Evolutionary conservation across 139 green algal genomes (phyloP).

Genomic region (Mesostigma viride): DNA sequence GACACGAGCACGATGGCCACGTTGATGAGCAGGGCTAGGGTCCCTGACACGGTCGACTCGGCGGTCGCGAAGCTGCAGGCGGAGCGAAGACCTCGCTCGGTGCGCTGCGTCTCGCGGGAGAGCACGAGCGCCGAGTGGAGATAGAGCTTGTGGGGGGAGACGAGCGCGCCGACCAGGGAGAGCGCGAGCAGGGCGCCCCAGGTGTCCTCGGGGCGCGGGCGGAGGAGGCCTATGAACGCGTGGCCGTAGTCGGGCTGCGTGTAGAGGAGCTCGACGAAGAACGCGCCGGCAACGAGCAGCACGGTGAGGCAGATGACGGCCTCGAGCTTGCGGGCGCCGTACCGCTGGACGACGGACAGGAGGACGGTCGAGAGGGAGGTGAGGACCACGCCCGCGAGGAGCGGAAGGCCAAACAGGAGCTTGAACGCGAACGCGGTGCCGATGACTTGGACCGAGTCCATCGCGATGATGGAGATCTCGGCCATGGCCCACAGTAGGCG

Average conservation of each 20-base stretch:
- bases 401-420: constrained; percentile 9
- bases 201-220: not conserved
- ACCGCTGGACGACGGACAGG: not conserved
- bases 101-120: constrained; percentile 11
- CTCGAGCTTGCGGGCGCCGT: constrained; percentile 8
- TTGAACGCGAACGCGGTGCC: constrained; percentile 24
- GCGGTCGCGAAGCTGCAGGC: too few species aligned
- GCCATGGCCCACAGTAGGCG: constrained; percentile 8
- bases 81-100: too few species aligned
- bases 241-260: too few species aligned
- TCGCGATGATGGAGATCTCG: constrained; percentile 32
- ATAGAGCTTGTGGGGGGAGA: constrained; percentile 56
- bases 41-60: too few species aligned
- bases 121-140: constrained; percentile 64
- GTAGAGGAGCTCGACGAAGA: constrained; percentile 20
- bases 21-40: too few species aligned
- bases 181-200: not conserved
- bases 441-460: constrained; percentile 38
- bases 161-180: not conserved
- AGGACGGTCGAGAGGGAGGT: not conserved
- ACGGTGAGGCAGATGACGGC: constrained; percentile 16
- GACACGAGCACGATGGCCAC: too few species aligned
- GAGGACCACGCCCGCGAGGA: constrained; percentile 27
- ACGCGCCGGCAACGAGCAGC: constrained; percentile 11
- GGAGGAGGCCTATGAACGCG: not conserved